These are phyloP conservation scores for Hibiscus syriacus DNA, from an alignment of 345 rosid genomes.

Conservation along the genomic window DNA sequence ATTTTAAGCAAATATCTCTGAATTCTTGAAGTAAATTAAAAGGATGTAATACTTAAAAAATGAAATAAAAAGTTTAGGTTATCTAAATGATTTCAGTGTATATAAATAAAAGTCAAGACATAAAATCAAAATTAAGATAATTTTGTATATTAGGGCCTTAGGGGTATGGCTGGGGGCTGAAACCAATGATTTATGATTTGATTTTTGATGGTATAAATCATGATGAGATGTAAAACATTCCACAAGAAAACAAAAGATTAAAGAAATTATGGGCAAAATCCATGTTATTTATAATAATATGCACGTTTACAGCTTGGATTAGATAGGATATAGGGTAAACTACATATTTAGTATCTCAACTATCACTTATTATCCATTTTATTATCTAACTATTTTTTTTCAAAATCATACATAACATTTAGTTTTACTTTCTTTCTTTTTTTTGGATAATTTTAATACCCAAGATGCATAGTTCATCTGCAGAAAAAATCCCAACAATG, in stretches of 20 bases:
- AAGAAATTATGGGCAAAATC: not conserved
- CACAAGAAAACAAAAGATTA: not conserved
- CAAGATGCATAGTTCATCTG: too few relatives aligned
- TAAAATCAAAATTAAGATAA: not conserved
- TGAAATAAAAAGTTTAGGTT: not conserved
- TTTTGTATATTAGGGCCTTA: not conserved
- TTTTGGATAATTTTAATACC: too few relatives aligned
- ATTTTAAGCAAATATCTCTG: not conserved
- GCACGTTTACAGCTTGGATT: slow-evolving; percentile 3
- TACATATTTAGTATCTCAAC: too few relatives aligned
- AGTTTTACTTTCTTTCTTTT: too few relatives aligned
- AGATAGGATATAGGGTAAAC: not conserved
- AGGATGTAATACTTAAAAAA: not conserved
- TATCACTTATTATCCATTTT: too few relatives aligned
- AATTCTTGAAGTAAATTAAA: not conserved
- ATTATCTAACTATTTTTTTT: too few relatives aligned
- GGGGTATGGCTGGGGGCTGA: not conserved
- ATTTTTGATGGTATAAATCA: not conserved
- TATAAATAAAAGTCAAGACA: not conserved
- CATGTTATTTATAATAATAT: not conserved
- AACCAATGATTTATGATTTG: slow-evolving; percentile 8
- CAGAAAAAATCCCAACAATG: too few relatives aligned
- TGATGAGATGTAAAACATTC: not conserved
- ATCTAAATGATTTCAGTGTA: not conserved
- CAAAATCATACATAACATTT: too few relatives aligned